Evolutionary conservation across 139 green algal genomes (phyloP).

Genomic region (Picocystis salinarum): DNA sequence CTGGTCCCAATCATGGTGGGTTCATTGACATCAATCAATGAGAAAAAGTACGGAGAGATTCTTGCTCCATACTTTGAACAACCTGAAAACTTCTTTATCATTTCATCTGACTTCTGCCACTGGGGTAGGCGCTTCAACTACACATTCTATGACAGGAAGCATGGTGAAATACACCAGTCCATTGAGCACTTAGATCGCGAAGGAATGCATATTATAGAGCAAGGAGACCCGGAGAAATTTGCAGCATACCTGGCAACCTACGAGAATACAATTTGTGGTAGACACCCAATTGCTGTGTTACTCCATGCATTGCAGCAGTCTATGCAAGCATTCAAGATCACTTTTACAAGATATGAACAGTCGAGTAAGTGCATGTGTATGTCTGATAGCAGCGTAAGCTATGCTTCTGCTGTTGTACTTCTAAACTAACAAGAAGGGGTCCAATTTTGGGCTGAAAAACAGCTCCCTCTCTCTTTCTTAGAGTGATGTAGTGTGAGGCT

Average conservation of each 20-base stretch:
- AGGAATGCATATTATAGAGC: slow-evolving; percentile 74
- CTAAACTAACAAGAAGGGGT: too few relatives aligned
- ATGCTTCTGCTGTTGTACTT: too few relatives aligned
- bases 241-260: slow-evolving; percentile 33
- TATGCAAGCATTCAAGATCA: slow-evolving; percentile 4
- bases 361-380: slow-evolving; percentile 22
- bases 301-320: slow-evolving; percentile 32
- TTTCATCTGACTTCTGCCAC: slow-evolving; percentile 92
- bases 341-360: slow-evolving; percentile 24
- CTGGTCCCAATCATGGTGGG: slow-evolving; percentile 92
- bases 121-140: slow-evolving; percentile 53
- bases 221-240: slow-evolving; percentile 37
- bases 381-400: too few relatives aligned
- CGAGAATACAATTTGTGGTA: slow-evolving; percentile 88
- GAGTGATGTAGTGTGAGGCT: too few relatives aligned
- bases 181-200: slow-evolving; percentile 38
- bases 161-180: neutral
- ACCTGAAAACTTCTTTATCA: slow-evolving; percentile 66
- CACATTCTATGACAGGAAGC: slow-evolving; percentile 2
- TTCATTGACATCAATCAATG: slow-evolving; percentile 41
- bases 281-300: slow-evolving; percentile 80
- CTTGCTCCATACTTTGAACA: slow-evolving; percentile 65
- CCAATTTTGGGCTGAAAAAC: too few relatives aligned
- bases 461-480: too few relatives aligned
- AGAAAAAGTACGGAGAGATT: slow-evolving; percentile 58